A percentile compares a stretch with the other conserved stretches of the same genome.
Evolutionary conservation across 108 stramenopile genomes (phyloP).

Genomic region (Epithemia pelagica): DNA sequence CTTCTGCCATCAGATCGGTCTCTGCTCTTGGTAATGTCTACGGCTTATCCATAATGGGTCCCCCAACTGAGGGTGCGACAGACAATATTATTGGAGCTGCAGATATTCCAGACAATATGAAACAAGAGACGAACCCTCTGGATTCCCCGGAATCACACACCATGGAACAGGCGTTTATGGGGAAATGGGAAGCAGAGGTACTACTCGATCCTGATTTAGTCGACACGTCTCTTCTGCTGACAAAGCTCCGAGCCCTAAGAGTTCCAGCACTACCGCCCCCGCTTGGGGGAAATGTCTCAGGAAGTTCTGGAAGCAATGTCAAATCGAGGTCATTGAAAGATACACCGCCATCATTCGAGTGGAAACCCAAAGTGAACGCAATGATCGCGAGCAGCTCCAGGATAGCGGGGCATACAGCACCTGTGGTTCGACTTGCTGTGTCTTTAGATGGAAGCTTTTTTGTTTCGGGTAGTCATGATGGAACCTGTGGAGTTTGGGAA

Average conservation of each 20-base stretch:
- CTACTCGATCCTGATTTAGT: conserved; percentile 49
- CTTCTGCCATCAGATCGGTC: conserved; percentile 37
- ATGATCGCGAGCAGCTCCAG: conserved; percentile 61
- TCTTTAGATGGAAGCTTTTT: conserved; percentile 88
- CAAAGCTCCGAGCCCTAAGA: conserved; percentile 56
- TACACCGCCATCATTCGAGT: conserved; percentile 13
- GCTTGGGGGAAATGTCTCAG: conserved; percentile 29
- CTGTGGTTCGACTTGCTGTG: conserved; percentile 85
- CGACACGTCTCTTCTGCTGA: conserved; percentile 50
- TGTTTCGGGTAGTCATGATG: conserved; percentile 85
- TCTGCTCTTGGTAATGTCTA: conserved; percentile 42
- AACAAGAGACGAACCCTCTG: background rate
- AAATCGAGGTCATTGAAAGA: background rate
- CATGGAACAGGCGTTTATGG: conserved; percentile 54
- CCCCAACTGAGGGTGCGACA: conserved; percentile 12
- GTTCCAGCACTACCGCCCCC: conserved; percentile 70
- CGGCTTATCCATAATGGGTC: conserved; percentile 45
- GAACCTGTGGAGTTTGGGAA: conserved; percentile 90
- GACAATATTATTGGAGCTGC: conserved; percentile 7
- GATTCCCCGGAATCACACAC: conserved; percentile 23
- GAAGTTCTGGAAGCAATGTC: background rate
- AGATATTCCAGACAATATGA: background rate
- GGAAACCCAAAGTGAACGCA: conserved; percentile 76
- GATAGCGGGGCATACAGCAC: conserved; percentile 65
- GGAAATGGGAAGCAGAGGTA: conserved; percentile 76